These are phyloP conservation scores for Agaricus blazei DNA, from an alignment of 768 basidiomycete genomes.

Conservation along the genomic window DNA sequence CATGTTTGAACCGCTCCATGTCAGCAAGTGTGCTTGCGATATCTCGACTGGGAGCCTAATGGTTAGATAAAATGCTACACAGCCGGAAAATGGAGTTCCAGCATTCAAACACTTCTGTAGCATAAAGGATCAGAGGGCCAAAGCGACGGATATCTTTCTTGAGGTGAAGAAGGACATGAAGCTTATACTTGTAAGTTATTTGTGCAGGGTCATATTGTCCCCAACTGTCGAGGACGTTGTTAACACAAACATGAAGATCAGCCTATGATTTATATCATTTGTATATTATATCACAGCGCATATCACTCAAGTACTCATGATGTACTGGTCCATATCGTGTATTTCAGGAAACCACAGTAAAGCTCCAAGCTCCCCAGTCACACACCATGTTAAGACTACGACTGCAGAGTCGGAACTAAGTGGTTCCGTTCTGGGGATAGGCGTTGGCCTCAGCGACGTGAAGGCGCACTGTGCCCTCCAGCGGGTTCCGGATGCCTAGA, in stretches of 20 bases:
- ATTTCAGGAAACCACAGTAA: too few relatives aligned
- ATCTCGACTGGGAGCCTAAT: conserved; percentile 30
- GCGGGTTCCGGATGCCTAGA: too few relatives aligned
- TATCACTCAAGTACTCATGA: too few relatives aligned
- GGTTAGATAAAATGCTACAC: conserved; percentile 29
- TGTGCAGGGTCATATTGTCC: conserved; percentile 18
- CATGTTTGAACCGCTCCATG: conserved; percentile 27
- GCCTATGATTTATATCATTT: not conserved
- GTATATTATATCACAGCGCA: too few relatives aligned
- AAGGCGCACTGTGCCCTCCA: too few relatives aligned
- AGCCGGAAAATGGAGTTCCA: conserved; percentile 34
- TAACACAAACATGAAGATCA: conserved; percentile 14
- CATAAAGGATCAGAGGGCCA: conserved; percentile 26
- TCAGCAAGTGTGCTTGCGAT: conserved; percentile 20
- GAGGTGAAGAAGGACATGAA: conserved; percentile 27
- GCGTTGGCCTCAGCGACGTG: too few relatives aligned
- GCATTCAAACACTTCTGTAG: conserved; percentile 34
- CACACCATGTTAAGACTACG: too few relatives aligned
- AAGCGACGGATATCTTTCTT: conserved; percentile 21
- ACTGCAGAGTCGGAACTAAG: too few relatives aligned
- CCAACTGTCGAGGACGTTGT: conserved; percentile 18
- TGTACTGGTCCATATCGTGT: too few relatives aligned
- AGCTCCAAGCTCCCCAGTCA: not conserved
- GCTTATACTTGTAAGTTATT: conserved; percentile 24
- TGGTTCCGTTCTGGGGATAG: too few relatives aligned